Evolutionary conservation across 441 rosid species (phyloP), one percentile per base, ranked within the genome.

Genomic region (Aleurites moluccanus): DNA sequence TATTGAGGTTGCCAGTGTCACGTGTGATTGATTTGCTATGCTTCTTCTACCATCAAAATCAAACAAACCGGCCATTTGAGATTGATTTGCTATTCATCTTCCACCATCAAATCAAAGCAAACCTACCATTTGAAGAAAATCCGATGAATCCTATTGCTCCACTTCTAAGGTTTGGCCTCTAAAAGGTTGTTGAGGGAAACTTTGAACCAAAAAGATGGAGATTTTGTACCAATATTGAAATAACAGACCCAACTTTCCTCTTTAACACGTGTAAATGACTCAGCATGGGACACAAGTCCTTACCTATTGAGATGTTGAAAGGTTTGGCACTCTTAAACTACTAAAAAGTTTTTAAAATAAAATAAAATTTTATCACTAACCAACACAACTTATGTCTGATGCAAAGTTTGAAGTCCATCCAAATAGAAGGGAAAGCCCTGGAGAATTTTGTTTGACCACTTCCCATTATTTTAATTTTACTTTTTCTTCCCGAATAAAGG

Each of bases 241-340:
- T 38, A 55, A 52, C 45, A 45, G 33, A 53, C 20, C 75, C 52
- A 63, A 35, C 73, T 6, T 73, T 64, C 61, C 64, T 69, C 15
- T 67, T 38, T 60, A 79, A 60, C 69, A 72, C 61, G 76, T 69
- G 78, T 72, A 73, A 75, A 66, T 75, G 82, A 83, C 69, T 80
- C 83, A 65, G 67, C 75, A 70, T 38, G 66, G 76, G 81, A 49
- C 75, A 69, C 45, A 38, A 14, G 3, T 15, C 42, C 40, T 56
- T 13, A 40, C 44, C 47, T 23, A 73, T n/a, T n/a, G n/a, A n/a
- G n/a, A n/a, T n/a, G n/a, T n/a, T n/a, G n/a, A n/a, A 64, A 33
- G 42, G 20, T 52, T 49, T 23, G 50, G 61, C n/a, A n/a, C n/a
- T 61, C 40, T 73, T 10, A 30, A 20, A 8, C n/a, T n/a, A n/a